phyloP scores from a whole-genome alignment of 1,284 basidiomycete genomes.

The Naganishia cerealis region DNA sequence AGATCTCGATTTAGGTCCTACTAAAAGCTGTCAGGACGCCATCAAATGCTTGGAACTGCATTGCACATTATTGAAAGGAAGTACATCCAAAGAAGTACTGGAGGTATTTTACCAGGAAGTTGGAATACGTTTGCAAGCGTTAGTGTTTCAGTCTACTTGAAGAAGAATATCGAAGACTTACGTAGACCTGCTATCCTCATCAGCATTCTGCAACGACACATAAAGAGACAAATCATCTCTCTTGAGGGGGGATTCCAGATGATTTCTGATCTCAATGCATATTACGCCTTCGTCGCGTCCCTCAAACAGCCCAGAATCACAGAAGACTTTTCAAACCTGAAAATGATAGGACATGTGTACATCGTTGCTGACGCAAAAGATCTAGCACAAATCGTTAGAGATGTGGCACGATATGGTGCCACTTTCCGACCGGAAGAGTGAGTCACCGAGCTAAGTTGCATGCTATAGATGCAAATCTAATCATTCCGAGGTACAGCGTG shows the following conservation, averaged over 20 bases:
- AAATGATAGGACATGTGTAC: constrained; percentile 94
- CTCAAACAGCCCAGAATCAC: constrained; percentile 69
- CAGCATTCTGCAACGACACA: constrained; percentile 91
- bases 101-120: constrained; percentile 98
- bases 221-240: constrained; percentile 94
- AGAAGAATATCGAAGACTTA: not conserved
- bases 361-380: constrained; percentile 83
- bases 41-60: constrained; percentile 84
- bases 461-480: not conserved
- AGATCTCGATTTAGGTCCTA: constrained; percentile 75
- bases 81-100: constrained; percentile 89
- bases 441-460: constrained; percentile 38
- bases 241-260: constrained; percentile 90
- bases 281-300: constrained; percentile 80
- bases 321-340: constrained; percentile 85
- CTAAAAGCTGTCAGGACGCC: constrained; percentile 78
- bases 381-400: constrained; percentile 87
- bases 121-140: constrained; percentile 87
- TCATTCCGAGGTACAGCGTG: constrained; percentile 59
- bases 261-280: constrained; percentile 91
- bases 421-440: constrained; percentile 85
- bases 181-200: not conserved
- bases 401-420: constrained; percentile 89
- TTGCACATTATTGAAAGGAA: constrained; percentile 84
- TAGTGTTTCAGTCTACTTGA: constrained; percentile 40